A percentile compares a stretch with the other conserved stretches of the same genome.
Evolutionary conservation across 257 asterid genomes (phyloP).

Genomic region (Petunia axillaris): DNA sequence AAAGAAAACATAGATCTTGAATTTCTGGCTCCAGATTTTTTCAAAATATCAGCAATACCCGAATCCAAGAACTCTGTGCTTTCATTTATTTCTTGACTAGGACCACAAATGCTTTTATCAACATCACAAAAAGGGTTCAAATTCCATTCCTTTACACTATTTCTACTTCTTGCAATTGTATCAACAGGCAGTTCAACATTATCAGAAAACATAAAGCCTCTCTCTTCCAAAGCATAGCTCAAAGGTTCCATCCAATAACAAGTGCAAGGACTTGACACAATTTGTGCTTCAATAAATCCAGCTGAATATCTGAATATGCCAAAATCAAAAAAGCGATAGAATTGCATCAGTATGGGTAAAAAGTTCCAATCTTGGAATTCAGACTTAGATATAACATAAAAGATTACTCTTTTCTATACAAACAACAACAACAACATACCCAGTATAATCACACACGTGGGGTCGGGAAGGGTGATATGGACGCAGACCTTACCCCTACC

Average conservation of each 20-base stretch:
- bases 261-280: conserved; percentile 12
- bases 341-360: conserved; percentile 2
- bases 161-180: conserved; percentile 26
- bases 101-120: conserved; percentile 14
- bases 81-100: conserved; percentile 31
- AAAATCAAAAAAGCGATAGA: conserved; percentile 1
- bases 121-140: conserved; percentile 28
- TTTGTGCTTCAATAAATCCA: conserved; percentile 18
- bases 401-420: neutral
- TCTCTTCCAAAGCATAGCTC: conserved; percentile 34
- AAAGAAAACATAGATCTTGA: conserved; percentile 12
- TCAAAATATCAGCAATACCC: conserved; percentile 27
- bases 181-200: conserved; percentile 31
- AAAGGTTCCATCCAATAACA: conserved; percentile 35
- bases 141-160: conserved; percentile 27
- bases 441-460: no score
- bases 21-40: conserved; percentile 26
- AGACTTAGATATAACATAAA: neutral
- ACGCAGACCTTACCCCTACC: no score
- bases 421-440: no score
- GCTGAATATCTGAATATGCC: conserved; percentile 20
- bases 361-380: conserved; percentile 16
- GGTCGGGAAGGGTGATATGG: no score
- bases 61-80: conserved; percentile 26
- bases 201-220: conserved; percentile 34